Percentiles rank a stretch among this genome's conserved stretches.
These are phyloP conservation scores for Zalerion maritima DNA, from an alignment of 495 filamentous ascomycete species.

Conservation along the genomic window DNA sequence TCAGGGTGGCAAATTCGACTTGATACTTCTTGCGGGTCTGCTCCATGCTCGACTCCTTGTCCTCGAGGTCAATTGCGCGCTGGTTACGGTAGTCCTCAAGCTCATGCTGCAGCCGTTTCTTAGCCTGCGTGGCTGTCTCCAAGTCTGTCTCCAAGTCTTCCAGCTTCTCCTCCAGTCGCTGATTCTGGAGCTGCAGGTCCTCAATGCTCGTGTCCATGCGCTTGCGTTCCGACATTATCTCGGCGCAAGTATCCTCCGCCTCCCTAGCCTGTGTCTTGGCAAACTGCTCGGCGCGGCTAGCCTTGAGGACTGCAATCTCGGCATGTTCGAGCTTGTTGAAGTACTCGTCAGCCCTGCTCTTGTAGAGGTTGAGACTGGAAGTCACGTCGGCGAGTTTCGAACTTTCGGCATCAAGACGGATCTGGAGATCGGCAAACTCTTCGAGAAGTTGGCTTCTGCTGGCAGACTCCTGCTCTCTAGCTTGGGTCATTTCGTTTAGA, in stretches of 20 bases:
- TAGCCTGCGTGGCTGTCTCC: slow-evolving; percentile 71
- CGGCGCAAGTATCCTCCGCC: slow-evolving; percentile 79
- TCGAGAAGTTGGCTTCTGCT: slow-evolving; percentile 78
- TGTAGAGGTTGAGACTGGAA: slow-evolving; percentile 78
- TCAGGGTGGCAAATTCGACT: slow-evolving; percentile 73
- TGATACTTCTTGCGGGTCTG: slow-evolving; percentile 98
- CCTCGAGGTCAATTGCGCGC: slow-evolving; percentile 88
- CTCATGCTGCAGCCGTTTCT: slow-evolving; percentile 92
- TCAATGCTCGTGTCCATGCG: slow-evolving; percentile 79
- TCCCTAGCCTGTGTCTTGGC: slow-evolving; percentile 78
- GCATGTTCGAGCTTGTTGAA: slow-evolving; percentile 96
- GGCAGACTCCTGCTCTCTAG: slow-evolving; percentile 69
- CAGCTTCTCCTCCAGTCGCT: slow-evolving; percentile 77
- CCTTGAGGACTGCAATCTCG: slow-evolving; percentile 89
- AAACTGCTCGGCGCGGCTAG: slow-evolving; percentile 81
- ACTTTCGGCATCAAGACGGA: slow-evolving; percentile 76
- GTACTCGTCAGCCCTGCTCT: slow-evolving; percentile 87
- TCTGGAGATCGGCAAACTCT: slow-evolving; percentile 89
- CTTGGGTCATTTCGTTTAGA: slow-evolving; percentile 59
- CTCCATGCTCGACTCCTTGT: slow-evolving; percentile 91
- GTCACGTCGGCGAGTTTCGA: slow-evolving; percentile 74
- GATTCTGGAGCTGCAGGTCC: slow-evolving; percentile 77
- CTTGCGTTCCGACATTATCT: slow-evolving; percentile 84
- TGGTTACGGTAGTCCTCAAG: slow-evolving; percentile 95
- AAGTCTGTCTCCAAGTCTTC: slow-evolving; percentile 89